A percentile compares a stretch with the other conserved stretches of the same genome.
phyloP scores from a whole-genome alignment of 768 basidiomycete species.

The Pleurotus tuber-regium region DNA sequence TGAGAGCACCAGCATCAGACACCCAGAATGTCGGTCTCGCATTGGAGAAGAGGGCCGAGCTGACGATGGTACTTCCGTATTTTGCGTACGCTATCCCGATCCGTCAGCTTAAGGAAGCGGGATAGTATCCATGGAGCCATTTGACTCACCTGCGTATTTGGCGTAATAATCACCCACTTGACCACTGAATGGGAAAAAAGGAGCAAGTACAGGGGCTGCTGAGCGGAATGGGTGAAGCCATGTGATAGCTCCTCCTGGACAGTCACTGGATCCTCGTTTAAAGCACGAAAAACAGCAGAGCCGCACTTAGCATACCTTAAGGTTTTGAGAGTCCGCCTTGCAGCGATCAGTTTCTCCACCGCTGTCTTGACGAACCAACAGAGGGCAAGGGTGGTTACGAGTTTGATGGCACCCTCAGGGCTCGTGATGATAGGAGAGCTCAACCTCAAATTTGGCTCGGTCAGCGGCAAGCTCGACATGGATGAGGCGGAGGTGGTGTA shows the following conservation, averaged over 20 bases:
- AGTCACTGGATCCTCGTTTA: background rate
- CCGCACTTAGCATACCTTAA: background rate
- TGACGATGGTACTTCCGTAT: constrained; percentile 37
- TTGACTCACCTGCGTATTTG: background rate
- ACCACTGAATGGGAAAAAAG: background rate
- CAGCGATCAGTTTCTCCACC: background rate
- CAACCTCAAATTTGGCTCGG: background rate
- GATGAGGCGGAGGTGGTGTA: too few species aligned
- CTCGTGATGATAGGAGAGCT: background rate
- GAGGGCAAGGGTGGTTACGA: background rate
- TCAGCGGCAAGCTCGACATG: background rate
- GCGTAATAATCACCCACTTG: constrained; percentile 8
- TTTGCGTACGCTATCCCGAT: constrained; percentile 28
- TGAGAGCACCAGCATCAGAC: constrained; percentile 41
- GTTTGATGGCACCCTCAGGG: background rate
- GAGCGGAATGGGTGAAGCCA: constrained; percentile 12
- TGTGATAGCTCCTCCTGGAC: constrained; percentile 1
- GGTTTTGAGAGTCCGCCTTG: background rate
- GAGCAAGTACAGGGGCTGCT: constrained; percentile 4
- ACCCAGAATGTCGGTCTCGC: constrained; percentile 36
- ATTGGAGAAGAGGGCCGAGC: constrained; percentile 29
- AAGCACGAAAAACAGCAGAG: background rate
- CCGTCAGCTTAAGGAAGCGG: background rate
- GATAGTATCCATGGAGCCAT: too few species aligned
- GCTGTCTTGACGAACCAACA: constrained; percentile 3